Percentiles rank a stretch among this genome's conserved stretches.
phyloP scores from a whole-genome alignment of 2,329 filamentous ascomycete genomes.

The Alternaria arbusti region DNA sequence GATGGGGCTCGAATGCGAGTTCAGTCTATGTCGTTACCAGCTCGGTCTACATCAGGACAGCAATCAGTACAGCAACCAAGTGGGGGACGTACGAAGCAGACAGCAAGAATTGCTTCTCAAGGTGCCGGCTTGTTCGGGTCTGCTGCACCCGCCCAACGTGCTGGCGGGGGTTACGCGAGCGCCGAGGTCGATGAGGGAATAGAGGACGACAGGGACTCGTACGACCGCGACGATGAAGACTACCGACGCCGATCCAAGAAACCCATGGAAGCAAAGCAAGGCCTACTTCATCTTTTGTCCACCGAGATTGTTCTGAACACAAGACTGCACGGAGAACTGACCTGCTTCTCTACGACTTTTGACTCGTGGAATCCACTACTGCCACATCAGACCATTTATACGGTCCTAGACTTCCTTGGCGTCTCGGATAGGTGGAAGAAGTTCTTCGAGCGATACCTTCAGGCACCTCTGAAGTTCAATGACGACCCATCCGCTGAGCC shows the following conservation, averaged over 20 bases:
- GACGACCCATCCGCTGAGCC: conserved; percentile 43
- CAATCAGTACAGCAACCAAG: background rate
- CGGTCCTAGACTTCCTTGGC: conserved; percentile 54
- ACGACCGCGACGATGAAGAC: conserved; percentile 1
- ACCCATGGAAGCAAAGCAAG: conserved; percentile 41
- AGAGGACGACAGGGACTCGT: background rate
- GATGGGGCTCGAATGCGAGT: too few species aligned
- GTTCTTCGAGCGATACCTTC: conserved; percentile 56
- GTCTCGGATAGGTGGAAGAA: conserved; percentile 51
- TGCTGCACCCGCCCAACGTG: too few species aligned
- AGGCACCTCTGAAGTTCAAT: conserved; percentile 55
- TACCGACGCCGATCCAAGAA: conserved; percentile 1
- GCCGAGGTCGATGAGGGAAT: conserved; percentile 2
- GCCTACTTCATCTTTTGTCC: conserved; percentile 38
- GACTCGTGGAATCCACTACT: conserved; percentile 45
- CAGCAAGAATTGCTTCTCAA: background rate
- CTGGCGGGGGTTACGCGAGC: background rate
- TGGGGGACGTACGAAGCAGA: conserved; percentile 7
- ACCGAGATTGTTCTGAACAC: conserved; percentile 43
- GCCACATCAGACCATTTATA: conserved; percentile 54
- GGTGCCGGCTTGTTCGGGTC: background rate
- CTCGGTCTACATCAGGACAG: too few species aligned
- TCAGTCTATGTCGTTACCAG: too few species aligned
- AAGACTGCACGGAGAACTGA: conserved; percentile 34
- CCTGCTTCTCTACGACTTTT: conserved; percentile 41